Evolutionary conservation across 1,284 basidiomycete genomes (phyloP).

Genomic region (Cutaneotrichosporon daszewskae): DNA sequence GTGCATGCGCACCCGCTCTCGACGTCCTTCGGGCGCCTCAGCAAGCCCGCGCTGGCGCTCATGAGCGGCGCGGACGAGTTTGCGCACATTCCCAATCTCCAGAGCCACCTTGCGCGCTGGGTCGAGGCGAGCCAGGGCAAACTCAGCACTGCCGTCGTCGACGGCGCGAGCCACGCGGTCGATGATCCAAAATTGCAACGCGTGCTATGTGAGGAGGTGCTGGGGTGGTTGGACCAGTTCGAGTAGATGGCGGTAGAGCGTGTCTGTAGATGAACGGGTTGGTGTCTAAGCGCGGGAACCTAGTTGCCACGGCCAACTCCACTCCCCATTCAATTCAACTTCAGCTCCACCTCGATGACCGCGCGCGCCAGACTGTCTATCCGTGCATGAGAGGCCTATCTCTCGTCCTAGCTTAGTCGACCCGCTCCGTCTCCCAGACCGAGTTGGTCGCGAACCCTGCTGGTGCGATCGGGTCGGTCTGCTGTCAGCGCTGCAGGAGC

Average conservation of each 20-base stretch:
- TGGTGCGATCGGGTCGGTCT: slow-evolving; percentile 70
- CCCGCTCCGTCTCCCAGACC: slow-evolving; percentile 63
- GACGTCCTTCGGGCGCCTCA: slow-evolving; percentile 38
- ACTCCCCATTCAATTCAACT: too few species aligned
- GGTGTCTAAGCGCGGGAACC: too few species aligned
- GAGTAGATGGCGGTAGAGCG: too few species aligned
- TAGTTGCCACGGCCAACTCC: too few species aligned
- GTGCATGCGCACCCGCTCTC: slow-evolving; percentile 36
- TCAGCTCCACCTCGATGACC: too few species aligned
- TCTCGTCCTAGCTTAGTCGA: too few species aligned
- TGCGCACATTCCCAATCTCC: slow-evolving; percentile 13
- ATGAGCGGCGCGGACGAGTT: slow-evolving; percentile 42
- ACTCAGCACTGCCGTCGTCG: slow-evolving; percentile 25
- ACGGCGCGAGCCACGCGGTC: slow-evolving; percentile 41
- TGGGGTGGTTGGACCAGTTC: slow-evolving; percentile 25
- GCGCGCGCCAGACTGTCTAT: too few species aligned
- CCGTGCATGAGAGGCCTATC: too few species aligned
- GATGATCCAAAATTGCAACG: slow-evolving; percentile 25
- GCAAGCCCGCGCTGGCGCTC: slow-evolving; percentile 34
- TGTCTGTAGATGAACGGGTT: too few species aligned
- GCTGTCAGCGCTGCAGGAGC: slow-evolving; percentile 1
- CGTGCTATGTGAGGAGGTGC: slow-evolving; percentile 25
- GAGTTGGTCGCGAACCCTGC: slow-evolving; percentile 70
- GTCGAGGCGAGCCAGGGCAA: slow-evolving; percentile 19
- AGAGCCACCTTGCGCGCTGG: slow-evolving; percentile 29